A percentile compares a stretch with the other conserved stretches of the same genome.
phyloP scores from a whole-genome alignment of 306 rosid genomes.

The Elaeagnus macrophylla region DNA sequence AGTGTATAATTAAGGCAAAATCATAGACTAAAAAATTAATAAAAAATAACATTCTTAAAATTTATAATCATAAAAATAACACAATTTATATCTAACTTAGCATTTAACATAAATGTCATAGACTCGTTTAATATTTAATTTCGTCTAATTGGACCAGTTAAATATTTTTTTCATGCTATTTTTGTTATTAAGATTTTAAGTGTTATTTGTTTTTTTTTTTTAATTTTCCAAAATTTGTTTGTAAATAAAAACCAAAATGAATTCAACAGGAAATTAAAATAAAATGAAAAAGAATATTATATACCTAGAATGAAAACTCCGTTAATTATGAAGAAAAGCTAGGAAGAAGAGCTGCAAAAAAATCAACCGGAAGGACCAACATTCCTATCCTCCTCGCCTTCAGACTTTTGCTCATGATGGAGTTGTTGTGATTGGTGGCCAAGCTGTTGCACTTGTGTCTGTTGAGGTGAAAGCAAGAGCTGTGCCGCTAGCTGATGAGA shows the following conservation, averaged over 20 bases:
- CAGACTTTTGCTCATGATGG: conserved; percentile 29
- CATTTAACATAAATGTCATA: no score
- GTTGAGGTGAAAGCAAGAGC: conserved; percentile 53
- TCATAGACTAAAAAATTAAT: no score
- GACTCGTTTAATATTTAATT: no score
- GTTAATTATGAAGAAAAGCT: conserved; percentile 20
- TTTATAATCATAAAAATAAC: no score
- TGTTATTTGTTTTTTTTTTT: no score
- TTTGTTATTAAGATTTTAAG: no score
- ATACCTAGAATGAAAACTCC: conserved; percentile 39
- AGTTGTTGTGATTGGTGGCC: conserved; percentile 10
- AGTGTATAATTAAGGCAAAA: no score
- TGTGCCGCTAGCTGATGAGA: conserved; percentile 47
- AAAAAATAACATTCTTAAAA: no score
- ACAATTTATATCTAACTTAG: no score
- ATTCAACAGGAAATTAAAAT: background rate
- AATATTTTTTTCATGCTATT: no score
- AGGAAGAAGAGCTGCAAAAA: conserved; percentile 18
- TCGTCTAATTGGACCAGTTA: no score
- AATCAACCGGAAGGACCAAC: conserved; percentile 58
- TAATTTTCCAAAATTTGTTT: background rate
- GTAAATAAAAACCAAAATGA: background rate
- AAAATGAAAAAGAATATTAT: background rate
- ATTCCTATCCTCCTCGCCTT: conserved; percentile 49
- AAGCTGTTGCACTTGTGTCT: conserved; percentile 25